Percentiles rank a stretch among this genome's conserved stretches.
Conservation (phyloP, 169 alveolate species). For the Theileria annulata region DNA sequence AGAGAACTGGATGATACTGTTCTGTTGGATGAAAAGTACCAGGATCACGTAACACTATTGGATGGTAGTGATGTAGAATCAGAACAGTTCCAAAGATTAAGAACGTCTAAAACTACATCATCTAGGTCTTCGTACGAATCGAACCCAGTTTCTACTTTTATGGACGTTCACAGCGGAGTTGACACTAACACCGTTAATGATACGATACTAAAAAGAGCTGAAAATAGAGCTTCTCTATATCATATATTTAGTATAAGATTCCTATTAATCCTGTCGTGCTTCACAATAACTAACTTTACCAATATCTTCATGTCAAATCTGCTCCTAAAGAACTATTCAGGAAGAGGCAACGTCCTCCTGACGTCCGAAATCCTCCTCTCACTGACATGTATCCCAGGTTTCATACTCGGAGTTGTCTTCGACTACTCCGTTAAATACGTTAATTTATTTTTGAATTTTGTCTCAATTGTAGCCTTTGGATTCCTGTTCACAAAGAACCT, state of each 20-base stretch:
- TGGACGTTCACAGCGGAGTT: not conserved
- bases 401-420: constrained; percentile 6
- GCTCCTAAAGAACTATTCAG: constrained; percentile 2
- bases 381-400: constrained; percentile 9
- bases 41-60: not conserved
- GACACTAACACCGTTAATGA: not conserved
- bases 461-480: constrained; percentile 5
- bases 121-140: not conserved
- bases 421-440: constrained; percentile 1
- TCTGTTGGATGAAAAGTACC: not conserved
- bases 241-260: not conserved
- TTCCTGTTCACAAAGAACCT: not conserved
- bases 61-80: not conserved
- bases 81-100: not conserved
- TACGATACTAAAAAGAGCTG: not conserved
- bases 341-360: not conserved
- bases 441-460: not conserved
- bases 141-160: not conserved
- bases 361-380: constrained; percentile 3
- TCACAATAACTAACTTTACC: constrained; percentile 3
- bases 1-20: not conserved
- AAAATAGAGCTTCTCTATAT: not conserved
- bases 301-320: constrained; percentile 4
- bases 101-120: not conserved
- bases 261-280: not conserved